Evolutionary conservation across 768 basidiomycete species (phyloP).

Genomic region (Kwoniella sp.): DNA sequence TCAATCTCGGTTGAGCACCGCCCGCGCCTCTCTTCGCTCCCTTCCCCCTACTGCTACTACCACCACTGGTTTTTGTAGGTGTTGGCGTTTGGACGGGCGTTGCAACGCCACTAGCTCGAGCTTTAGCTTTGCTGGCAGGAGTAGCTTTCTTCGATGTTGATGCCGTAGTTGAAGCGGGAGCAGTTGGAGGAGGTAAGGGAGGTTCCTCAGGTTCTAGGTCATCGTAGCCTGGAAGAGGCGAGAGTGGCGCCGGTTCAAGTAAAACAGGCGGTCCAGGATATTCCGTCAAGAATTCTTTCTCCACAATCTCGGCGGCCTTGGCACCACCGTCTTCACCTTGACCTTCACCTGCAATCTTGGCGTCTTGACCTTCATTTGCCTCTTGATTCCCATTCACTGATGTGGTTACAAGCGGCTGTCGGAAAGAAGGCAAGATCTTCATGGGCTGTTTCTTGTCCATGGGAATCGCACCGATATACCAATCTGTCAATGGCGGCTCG

Average conservation of each 20-base stretch:
- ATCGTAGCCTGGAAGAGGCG: conserved; percentile 25
- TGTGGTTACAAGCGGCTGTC: not conserved
- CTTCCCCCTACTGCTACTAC: not conserved
- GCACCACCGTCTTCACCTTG: not conserved
- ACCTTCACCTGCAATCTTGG: not conserved
- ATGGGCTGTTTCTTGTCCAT: conserved; percentile 32
- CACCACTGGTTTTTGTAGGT: not conserved
- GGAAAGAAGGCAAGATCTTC: conserved; percentile 13
- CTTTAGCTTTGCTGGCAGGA: conserved; percentile 6
- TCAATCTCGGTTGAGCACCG: not conserved
- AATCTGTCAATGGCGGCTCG: conserved; percentile 26
- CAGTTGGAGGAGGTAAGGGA: not conserved
- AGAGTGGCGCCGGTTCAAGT: conserved; percentile 13
- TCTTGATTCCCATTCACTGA: not conserved
- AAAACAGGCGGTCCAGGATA: not conserved
- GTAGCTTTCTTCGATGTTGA: conserved; percentile 3
- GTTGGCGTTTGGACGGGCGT: conserved; percentile 2
- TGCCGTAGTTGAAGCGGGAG: not conserved
- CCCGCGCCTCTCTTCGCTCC: not conserved
- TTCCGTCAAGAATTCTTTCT: not conserved
- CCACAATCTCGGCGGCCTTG: not conserved
- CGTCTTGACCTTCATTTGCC: not conserved
- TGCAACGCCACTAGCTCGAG: not conserved
- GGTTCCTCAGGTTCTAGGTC: conserved; percentile 9
- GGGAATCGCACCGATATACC: conserved; percentile 48